These are phyloP conservation scores for Pyricularia sp. DNA, from an alignment of 2,329 filamentous ascomycete genomes.

Conservation along the genomic window DNA sequence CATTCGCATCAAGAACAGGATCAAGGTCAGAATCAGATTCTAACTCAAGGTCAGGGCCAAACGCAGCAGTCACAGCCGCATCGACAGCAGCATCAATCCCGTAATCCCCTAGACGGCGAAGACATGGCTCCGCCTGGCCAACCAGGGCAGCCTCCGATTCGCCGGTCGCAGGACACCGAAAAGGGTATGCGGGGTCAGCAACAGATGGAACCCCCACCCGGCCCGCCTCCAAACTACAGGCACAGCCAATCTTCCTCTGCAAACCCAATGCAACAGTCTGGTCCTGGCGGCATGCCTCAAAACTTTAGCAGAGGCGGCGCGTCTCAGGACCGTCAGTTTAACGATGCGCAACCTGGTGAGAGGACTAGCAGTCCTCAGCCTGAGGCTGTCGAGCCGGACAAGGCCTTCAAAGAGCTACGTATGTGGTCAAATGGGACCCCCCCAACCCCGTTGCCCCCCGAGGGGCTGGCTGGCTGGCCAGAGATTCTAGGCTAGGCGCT, in stretches of 20 bases:
- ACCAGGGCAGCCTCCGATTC: constrained; percentile 25
- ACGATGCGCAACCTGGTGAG: constrained; percentile 29
- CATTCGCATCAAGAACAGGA: neutral
- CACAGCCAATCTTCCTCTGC: constrained; percentile 30
- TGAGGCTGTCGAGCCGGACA: constrained; percentile 32
- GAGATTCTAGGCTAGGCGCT: neutral
- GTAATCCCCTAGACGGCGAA: constrained; percentile 7
- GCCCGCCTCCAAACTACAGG: constrained; percentile 38
- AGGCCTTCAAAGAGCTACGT: constrained; percentile 45
- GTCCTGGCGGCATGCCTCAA: constrained; percentile 19
- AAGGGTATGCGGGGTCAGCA: constrained; percentile 26
- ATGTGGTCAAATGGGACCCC: constrained; percentile 16
- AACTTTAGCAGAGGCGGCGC: constrained; percentile 26
- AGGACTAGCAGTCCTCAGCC: constrained; percentile 46
- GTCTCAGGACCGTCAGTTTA: constrained; percentile 27
- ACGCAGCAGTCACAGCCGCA: constrained; percentile 18
- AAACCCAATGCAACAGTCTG: constrained; percentile 24
- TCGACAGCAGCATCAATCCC: constrained; percentile 18
- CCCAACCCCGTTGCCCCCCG: too few species aligned
- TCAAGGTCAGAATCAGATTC: neutral
- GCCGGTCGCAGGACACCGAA: constrained; percentile 37
- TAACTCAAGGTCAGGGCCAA: neutral
- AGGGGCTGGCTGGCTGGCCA: neutral
- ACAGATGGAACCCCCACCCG: constrained; percentile 27
- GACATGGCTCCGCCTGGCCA: constrained; percentile 32